Conservation (phyloP, 1,139 yeast species). For the Lipomyces yarrowii region DNA sequence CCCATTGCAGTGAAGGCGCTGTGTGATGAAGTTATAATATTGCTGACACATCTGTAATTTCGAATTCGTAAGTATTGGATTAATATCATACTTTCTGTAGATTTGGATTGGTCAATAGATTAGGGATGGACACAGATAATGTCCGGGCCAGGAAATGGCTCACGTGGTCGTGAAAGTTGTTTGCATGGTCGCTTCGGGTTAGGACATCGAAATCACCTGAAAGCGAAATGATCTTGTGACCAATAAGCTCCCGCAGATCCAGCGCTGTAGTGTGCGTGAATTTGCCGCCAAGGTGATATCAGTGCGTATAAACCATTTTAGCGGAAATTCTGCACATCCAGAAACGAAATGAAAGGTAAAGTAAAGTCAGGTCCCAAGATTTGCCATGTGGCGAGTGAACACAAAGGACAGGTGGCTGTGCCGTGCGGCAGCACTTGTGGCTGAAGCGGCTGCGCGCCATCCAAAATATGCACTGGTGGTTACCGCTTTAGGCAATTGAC, state of each 20-base stretch:
- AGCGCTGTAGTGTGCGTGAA: no score
- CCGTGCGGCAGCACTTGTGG: background rate
- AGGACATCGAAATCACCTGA: no score
- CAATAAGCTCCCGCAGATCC: no score
- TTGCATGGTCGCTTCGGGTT: no score
- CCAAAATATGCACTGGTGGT: background rate
- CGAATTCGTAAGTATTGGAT: background rate
- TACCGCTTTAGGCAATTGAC: background rate
- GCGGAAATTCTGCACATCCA: no score
- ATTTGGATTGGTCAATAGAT: background rate
- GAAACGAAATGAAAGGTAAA: background rate
- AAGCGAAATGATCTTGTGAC: no score
- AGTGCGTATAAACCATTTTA: no score
- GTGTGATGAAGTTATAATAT: conserved; percentile 3
- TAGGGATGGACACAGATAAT: no score
- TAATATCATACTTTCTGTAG: no score
- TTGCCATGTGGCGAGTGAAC: background rate
- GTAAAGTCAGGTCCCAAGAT: background rate
- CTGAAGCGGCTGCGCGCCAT: background rate
- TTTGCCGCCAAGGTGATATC: no score
- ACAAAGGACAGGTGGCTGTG: background rate
- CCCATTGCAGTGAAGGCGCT: conserved; percentile 5
- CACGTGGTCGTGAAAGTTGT: background rate
- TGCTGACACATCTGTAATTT: background rate
- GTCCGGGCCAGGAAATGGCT: background rate